Percentiles rank a stretch among this genome's conserved stretches.
Evolutionary conservation across 352 stramenopile genomes (phyloP).

Genomic region (Globisporangium cystogenes): DNA sequence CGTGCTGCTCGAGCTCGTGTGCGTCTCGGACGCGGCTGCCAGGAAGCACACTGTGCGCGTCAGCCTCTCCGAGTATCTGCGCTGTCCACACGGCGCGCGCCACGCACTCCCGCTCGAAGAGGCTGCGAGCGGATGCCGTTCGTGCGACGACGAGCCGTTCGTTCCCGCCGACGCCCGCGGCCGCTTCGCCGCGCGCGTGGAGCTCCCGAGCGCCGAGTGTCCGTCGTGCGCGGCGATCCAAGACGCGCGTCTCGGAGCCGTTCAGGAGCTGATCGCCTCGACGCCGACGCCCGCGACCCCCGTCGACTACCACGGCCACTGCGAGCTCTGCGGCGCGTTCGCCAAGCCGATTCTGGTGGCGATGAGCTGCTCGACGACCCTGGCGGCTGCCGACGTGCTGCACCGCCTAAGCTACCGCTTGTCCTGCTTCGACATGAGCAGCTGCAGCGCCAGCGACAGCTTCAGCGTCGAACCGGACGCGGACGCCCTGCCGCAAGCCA

Average conservation of each 20-base stretch:
- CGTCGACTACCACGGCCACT: constrained; percentile 27
- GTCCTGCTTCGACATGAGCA: constrained; percentile 16
- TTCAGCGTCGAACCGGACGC: background rate
- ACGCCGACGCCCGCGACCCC: constrained; percentile 3
- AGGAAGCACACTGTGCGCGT: constrained; percentile 33
- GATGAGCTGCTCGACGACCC: constrained; percentile 8
- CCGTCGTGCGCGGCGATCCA: constrained; percentile 9
- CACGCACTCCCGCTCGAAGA: background rate
- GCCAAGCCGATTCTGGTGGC: constrained; percentile 18
- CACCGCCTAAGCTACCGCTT: constrained; percentile 22
- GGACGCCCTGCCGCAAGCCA: constrained; percentile 4
- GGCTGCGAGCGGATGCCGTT: background rate
- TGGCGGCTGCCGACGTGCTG: constrained; percentile 2
- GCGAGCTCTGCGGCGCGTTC: constrained; percentile 10
- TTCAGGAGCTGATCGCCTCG: constrained; percentile 1
- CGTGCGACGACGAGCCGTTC: constrained; percentile 3
- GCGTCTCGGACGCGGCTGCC: constrained; percentile 4
- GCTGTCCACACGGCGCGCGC: constrained; percentile 17
- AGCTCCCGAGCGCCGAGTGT: background rate
- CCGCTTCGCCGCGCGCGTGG: background rate
- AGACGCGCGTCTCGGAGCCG: background rate
- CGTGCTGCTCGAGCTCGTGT: constrained; percentile 38
- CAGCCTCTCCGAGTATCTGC: constrained; percentile 37
- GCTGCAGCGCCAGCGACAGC: constrained; percentile 2
- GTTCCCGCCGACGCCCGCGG: background rate